These are phyloP conservation scores for Cladobotryum mycophilum DNA, from an alignment of 2,329 filamentous ascomycete species.

Conservation along the genomic window DNA sequence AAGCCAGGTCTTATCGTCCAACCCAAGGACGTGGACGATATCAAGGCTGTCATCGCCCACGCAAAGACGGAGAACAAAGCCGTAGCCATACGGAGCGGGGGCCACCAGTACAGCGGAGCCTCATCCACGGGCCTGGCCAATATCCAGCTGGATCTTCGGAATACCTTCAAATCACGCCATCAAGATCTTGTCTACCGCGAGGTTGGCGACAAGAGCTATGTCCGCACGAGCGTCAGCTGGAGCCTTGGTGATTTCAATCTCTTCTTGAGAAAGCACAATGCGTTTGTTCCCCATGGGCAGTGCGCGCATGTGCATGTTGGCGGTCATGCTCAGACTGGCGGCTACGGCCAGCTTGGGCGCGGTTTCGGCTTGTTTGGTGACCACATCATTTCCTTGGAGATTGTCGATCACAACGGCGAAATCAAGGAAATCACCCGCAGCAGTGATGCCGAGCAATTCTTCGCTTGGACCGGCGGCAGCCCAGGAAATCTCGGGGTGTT, in stretches of 20 bases:
- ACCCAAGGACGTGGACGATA: slow-evolving; percentile 37
- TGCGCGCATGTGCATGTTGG: slow-evolving; percentile 40
- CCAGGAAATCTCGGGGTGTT: slow-evolving; percentile 53
- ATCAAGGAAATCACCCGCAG: slow-evolving; percentile 40
- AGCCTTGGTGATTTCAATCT: slow-evolving; percentile 36
- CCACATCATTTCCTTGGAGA: slow-evolving; percentile 41
- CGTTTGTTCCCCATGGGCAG: slow-evolving; percentile 42
- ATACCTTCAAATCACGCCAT: slow-evolving; percentile 30
- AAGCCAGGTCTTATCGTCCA: slow-evolving; percentile 39
- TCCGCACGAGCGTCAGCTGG: slow-evolving; percentile 36
- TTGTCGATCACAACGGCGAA: slow-evolving; percentile 41
- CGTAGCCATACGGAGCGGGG: slow-evolving; percentile 40
- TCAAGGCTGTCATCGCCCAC: slow-evolving; percentile 33
- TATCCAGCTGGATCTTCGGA: slow-evolving; percentile 40
- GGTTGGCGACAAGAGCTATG: slow-evolving; percentile 29
- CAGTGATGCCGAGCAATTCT: slow-evolving; percentile 51
- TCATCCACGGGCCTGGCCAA: slow-evolving; percentile 38
- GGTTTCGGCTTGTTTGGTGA: slow-evolving; percentile 50
- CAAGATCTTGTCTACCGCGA: slow-evolving; percentile 25
- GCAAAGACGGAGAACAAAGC: slow-evolving; percentile 34
- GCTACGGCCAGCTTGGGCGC: slow-evolving; percentile 40
- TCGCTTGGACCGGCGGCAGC: slow-evolving; percentile 51
- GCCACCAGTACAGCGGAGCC: slow-evolving; percentile 45
- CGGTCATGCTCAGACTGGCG: slow-evolving; percentile 42
- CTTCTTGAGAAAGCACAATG: slow-evolving; percentile 32